Conservation (phyloP, 164 flowering plant genomes). For the Stephania yunnanensis region DNA sequence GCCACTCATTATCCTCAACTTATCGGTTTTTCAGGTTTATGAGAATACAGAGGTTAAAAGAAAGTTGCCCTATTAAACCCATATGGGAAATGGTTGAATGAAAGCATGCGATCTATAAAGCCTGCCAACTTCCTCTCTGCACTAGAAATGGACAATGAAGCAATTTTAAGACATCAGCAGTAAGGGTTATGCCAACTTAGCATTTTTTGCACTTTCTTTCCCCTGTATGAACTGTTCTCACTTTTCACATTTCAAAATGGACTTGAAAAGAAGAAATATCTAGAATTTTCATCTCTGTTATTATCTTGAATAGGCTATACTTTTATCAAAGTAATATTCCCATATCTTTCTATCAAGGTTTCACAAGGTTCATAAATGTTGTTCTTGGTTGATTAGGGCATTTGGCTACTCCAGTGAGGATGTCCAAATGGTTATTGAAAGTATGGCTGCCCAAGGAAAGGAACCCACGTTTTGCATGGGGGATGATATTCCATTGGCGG, state of each 20-base stretch:
- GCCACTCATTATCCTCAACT: slow-evolving; percentile 2
- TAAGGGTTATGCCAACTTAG: slow-evolving; percentile 36
- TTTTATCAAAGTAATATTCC: not conserved
- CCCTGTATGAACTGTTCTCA: not conserved
- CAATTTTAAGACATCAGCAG: slow-evolving; percentile 83
- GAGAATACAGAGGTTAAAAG: slow-evolving; percentile 98
- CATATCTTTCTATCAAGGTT: not conserved
- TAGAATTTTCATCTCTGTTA: too few relatives aligned
- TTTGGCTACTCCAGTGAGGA: slow-evolving; percentile 99
- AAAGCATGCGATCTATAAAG: slow-evolving; percentile 69
- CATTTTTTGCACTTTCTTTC: not conserved
- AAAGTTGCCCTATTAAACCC: slow-evolving; percentile 74
- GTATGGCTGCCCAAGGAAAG: slow-evolving; percentile 96
- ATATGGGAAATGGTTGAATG: slow-evolving; percentile 83
- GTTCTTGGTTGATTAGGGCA: slow-evolving; percentile 54
- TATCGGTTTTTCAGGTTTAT: slow-evolving; percentile 54
- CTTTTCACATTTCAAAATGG: not conserved
- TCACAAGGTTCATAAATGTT: not conserved
- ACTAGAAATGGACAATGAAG: slow-evolving; percentile 67
- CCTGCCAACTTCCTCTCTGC: slow-evolving; percentile 66
- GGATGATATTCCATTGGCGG: slow-evolving; percentile 94
- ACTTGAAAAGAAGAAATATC: not conserved
- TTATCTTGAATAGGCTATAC: not conserved
- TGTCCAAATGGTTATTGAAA: slow-evolving; percentile 98
- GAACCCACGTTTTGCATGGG: slow-evolving; percentile 99